These are phyloP conservation scores for Cocos nucifera DNA, from an alignment of 176 grass and related monocot species.

Conservation along the genomic window DNA sequence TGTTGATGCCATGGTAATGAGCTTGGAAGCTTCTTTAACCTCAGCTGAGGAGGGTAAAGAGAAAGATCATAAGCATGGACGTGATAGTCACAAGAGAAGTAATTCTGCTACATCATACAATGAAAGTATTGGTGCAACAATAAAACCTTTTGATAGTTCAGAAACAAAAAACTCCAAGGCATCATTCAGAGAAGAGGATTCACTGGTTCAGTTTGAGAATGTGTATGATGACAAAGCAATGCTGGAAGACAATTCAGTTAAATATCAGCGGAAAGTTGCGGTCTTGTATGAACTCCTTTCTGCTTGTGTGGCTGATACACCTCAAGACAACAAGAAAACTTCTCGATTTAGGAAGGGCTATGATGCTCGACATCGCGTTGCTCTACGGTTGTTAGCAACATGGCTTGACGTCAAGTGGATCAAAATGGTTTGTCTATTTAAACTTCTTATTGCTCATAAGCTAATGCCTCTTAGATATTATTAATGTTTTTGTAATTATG, in stretches of 20 bases:
- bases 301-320: conserved; percentile 80
- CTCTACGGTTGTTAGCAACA: conserved; percentile 61
- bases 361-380: conserved; percentile 91
- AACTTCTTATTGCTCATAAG: neutral
- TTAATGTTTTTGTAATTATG: too few relatives aligned
- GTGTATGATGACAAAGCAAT: conserved; percentile 8
- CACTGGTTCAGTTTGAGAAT: neutral
- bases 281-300: conserved; percentile 89
- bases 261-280: conserved; percentile 57
- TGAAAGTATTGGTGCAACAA: neutral
- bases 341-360: conserved; percentile 74
- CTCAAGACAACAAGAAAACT: conserved; percentile 35
- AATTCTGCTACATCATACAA: neutral
- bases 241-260: conserved; percentile 29
- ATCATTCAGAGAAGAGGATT: conserved; percentile 11
- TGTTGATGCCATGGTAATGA: conserved; percentile 80
- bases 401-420: conserved; percentile 89
- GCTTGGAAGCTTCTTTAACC: conserved; percentile 25
- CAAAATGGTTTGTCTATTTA: conserved; percentile 61
- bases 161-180: conserved; percentile 3
- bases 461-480: neutral
- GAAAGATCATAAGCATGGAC: neutral
- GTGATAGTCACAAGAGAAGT: neutral
- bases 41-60: conserved; percentile 10
- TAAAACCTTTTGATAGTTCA: conserved; percentile 3